Conservation (phyloP, 495 filamentous ascomycete species). For the Cercophora sp. region DNA sequence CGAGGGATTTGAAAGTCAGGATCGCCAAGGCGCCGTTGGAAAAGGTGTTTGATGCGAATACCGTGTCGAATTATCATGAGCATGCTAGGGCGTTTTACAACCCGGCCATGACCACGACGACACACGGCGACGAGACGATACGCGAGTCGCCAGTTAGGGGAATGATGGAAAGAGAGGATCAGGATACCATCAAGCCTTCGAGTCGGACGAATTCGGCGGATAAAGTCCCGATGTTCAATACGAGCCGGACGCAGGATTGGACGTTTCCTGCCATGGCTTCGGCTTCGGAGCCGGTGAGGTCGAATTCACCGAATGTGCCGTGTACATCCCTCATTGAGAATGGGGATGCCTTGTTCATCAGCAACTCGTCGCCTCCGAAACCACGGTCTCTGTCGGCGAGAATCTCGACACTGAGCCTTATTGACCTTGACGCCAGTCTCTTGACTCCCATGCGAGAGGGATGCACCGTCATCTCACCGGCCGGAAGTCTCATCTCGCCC, state of each 20-base stretch:
- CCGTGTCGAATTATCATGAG: conserved; percentile 8
- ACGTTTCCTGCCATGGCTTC: neutral
- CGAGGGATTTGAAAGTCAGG: neutral
- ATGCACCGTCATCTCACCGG: neutral
- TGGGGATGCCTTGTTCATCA: neutral
- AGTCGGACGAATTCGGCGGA: neutral
- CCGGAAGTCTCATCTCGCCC: neutral
- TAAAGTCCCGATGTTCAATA: neutral
- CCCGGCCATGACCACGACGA: neutral
- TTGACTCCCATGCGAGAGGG: neutral
- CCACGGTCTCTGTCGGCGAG: neutral
- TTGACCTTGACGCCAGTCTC: conserved; percentile 7
- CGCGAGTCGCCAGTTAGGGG: neutral
- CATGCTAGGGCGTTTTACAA: conserved; percentile 7
- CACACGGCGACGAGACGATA: neutral
- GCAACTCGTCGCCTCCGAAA: neutral
- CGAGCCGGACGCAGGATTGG: conserved; percentile 10
- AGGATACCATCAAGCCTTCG: conserved; percentile 4
- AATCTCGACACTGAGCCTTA: neutral
- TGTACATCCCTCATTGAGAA: neutral
- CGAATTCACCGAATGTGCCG: neutral
- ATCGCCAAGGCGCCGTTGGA: conserved; percentile 7
- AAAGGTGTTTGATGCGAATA: conserved; percentile 12
- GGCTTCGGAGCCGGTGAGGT: neutral
- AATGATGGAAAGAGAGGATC: too few species aligned